A percentile compares a stretch with the other conserved stretches of the same genome.
phyloP scores from a whole-genome alignment of 2,329 filamentous ascomycete species.

The Sclerotinia sclerotiorum region DNA sequence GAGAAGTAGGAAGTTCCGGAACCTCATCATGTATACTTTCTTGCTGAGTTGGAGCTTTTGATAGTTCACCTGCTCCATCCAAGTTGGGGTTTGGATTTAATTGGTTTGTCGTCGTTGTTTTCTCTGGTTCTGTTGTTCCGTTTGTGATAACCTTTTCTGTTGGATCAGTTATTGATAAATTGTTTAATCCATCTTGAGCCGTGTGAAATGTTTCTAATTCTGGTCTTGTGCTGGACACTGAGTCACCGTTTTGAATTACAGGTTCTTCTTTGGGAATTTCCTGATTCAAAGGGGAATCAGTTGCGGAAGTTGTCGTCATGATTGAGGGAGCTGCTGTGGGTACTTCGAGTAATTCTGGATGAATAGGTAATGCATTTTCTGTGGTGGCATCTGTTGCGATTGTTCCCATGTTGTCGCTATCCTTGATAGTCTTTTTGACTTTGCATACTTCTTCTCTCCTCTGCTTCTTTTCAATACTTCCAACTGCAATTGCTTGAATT shows the following conservation, averaged over 20 bases:
- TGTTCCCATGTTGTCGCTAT: conserved; percentile 5
- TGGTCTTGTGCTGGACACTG: conserved; percentile 30
- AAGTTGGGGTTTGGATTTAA: neutral
- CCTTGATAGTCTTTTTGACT: conserved; percentile 25
- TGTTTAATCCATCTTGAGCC: conserved; percentile 27
- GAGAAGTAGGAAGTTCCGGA: neutral
- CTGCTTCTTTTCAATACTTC: conserved; percentile 48
- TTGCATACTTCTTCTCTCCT: conserved; percentile 44
- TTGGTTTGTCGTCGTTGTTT: neutral
- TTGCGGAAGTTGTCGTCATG: conserved; percentile 10
- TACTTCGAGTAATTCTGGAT: conserved; percentile 23
- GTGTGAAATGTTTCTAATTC: conserved; percentile 34
- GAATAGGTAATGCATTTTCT: neutral
- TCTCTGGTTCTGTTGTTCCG: conserved; percentile 17
- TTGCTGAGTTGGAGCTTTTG: conserved; percentile 15
- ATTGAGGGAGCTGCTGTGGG: conserved; percentile 25
- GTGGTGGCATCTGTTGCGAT: neutral
- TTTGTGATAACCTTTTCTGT: conserved; percentile 23
- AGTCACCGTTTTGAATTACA: conserved; percentile 30
- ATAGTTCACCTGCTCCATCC: conserved; percentile 14
- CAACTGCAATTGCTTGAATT: conserved; percentile 55
- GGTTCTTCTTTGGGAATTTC: conserved; percentile 5
- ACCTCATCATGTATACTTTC: conserved; percentile 12
- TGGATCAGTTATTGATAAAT: conserved; percentile 29
- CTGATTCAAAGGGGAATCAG: conserved; percentile 1